These are phyloP conservation scores for Teratosphaeria zuluensis DNA, from an alignment of 2,329 filamentous ascomycete genomes.

Conservation along the genomic window DNA sequence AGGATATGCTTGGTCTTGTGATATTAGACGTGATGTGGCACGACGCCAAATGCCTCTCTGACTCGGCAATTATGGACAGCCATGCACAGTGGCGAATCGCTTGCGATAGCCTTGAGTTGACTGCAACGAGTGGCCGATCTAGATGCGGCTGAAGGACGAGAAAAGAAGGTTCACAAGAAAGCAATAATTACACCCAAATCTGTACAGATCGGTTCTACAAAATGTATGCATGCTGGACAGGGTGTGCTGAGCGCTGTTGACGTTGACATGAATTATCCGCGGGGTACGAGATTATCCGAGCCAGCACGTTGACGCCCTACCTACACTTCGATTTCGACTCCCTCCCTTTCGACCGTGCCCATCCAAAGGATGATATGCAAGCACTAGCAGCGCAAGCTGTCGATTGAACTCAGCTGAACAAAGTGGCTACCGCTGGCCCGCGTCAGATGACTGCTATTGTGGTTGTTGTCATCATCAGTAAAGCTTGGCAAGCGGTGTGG, in stretches of 20 bases:
- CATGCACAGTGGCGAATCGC: not conserved
- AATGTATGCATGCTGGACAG: not conserved
- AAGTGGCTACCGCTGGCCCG: not conserved
- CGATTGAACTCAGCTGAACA: not conserved
- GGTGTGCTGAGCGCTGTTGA: not conserved
- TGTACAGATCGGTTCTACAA: not conserved
- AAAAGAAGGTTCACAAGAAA: not conserved
- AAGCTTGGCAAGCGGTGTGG: not conserved
- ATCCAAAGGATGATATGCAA: too few relatives aligned
- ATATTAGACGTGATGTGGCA: not conserved
- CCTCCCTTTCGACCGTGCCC: too few relatives aligned
- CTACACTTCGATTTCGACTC: too few relatives aligned
- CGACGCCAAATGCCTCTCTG: not conserved
- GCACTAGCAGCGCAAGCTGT: not conserved
- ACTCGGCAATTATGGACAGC: not conserved
- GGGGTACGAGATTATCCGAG: not conserved
- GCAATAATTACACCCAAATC: not conserved
- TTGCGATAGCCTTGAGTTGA: too few relatives aligned
- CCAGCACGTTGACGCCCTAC: too few relatives aligned
- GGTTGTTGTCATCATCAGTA: not conserved
- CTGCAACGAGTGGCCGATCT: not conserved
- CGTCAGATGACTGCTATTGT: not conserved
- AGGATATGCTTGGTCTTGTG: not conserved
- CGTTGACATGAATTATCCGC: not conserved
- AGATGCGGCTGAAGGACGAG: not conserved